Conservation (phyloP, 1,284 basidiomycete genomes). For the Waitea zeae region DNA sequence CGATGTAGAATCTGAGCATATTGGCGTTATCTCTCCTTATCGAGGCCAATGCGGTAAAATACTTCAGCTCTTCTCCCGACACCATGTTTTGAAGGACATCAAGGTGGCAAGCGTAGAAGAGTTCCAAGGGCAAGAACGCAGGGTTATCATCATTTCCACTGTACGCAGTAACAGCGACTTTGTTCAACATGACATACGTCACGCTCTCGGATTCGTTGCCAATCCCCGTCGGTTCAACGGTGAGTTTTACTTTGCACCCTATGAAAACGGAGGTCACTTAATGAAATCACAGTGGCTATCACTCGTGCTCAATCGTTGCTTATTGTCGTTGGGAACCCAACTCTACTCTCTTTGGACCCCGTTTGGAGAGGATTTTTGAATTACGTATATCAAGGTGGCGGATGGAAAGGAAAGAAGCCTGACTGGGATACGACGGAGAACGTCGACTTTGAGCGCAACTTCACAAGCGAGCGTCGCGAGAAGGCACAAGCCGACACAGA, state of each 20-base stretch:
- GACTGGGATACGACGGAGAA: too few relatives aligned
- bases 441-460: too few relatives aligned
- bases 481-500: too few relatives aligned
- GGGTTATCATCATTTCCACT: conserved; percentile 48
- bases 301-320: conserved; percentile 39
- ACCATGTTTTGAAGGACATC: conserved; percentile 17
- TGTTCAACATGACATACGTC: conserved; percentile 35
- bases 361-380: conserved; percentile 37
- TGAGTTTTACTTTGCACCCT: conserved; percentile 10
- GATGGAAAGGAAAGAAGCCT: too few relatives aligned
- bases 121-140: conserved; percentile 52
- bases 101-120: conserved; percentile 54
- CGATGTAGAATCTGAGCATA: conserved; percentile 21
- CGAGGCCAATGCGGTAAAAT: conserved; percentile 40
- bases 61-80: conserved; percentile 11
- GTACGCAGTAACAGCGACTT: conserved; percentile 41
- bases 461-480: too few relatives aligned
- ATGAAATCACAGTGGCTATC: conserved; percentile 24
- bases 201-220: conserved; percentile 47
- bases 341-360: conserved; percentile 35
- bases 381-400: conserved; percentile 25
- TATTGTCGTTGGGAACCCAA: conserved; percentile 34
- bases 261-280: too few relatives aligned
- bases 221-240: conserved; percentile 47
- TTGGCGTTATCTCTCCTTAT: conserved; percentile 46